Conservation (phyloP, 1,139 yeast genomes). For the Scheffersomyces insectosa region DNA sequence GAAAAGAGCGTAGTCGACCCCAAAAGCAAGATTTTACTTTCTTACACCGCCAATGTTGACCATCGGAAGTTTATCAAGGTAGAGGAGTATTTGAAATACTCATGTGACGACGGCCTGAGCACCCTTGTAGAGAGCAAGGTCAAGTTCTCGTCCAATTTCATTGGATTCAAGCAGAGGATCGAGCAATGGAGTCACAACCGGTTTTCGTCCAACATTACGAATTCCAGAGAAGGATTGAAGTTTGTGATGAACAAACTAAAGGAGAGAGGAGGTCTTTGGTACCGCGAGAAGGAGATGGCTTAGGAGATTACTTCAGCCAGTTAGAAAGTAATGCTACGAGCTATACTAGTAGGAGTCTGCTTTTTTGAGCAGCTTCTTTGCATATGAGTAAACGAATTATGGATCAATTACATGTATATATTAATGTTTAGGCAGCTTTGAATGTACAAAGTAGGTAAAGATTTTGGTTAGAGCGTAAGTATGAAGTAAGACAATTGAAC, state of each 20-base stretch:
- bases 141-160: constrained; percentile 70
- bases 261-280: constrained; percentile 15
- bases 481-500: too few relatives aligned
- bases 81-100: constrained; percentile 71
- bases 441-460: too few relatives aligned
- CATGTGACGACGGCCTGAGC: constrained; percentile 21
- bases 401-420: too few relatives aligned
- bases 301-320: too few relatives aligned
- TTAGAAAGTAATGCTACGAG: too few relatives aligned
- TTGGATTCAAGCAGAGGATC: constrained; percentile 69
- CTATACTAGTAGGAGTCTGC: too few relatives aligned
- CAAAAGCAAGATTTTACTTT: constrained; percentile 48
- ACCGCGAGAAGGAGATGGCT: constrained; percentile 4
- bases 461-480: too few relatives aligned
- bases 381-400: too few relatives aligned
- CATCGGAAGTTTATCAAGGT: constrained; percentile 78
- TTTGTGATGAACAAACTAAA: constrained; percentile 66
- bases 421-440: too few relatives aligned
- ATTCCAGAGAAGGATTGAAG: constrained; percentile 72
- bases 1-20: constrained; percentile 83
- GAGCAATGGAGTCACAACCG: constrained; percentile 80
- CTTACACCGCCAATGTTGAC: constrained; percentile 84
- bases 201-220: constrained; percentile 66
- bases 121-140: constrained; percentile 56
- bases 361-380: too few relatives aligned